Evolutionary conservation across 148 eudicot species (phyloP).

Genomic region (Camellia japonica): DNA sequence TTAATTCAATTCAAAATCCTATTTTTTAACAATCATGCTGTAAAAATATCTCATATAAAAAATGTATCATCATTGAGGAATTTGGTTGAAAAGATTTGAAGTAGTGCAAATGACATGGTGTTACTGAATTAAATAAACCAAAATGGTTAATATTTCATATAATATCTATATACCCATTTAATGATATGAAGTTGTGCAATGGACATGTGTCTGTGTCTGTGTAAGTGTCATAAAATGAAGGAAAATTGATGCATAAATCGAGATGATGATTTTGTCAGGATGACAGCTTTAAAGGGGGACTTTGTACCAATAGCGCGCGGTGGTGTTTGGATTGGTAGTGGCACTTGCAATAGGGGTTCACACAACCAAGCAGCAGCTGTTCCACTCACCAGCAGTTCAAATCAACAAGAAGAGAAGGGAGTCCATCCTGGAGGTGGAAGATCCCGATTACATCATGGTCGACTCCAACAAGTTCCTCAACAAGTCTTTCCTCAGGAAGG

Average conservation of each 20-base stretch:
- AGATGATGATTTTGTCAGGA: neutral
- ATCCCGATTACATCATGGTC: constrained; percentile 14
- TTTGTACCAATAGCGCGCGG: constrained; percentile 21
- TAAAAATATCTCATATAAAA: too few relatives aligned
- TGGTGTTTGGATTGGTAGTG: constrained; percentile 24
- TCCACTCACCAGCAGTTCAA: constrained; percentile 15
- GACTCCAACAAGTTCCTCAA: constrained; percentile 8
- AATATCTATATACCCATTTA: too few relatives aligned
- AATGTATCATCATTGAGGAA: too few relatives aligned
- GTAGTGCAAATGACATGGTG: too few relatives aligned
- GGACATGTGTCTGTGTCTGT: neutral
- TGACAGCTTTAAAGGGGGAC: neutral
- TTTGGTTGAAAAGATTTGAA: too few relatives aligned
- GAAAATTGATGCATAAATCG: neutral
- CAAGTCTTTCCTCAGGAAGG: constrained; percentile 24
- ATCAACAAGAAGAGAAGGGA: constrained; percentile 25
- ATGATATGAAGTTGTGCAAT: too few relatives aligned
- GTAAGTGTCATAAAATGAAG: neutral
- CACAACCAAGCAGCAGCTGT: constrained; percentile 24
- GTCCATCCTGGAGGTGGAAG: constrained; percentile 23
- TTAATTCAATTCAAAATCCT: too few relatives aligned
- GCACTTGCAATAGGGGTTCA: constrained; percentile 19
- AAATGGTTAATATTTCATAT: too few relatives aligned
- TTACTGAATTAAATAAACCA: too few relatives aligned
- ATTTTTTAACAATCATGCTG: too few relatives aligned